phyloP scores from a whole-genome alignment of 768 basidiomycete genomes.

The Coprinellus micaceus region DNA sequence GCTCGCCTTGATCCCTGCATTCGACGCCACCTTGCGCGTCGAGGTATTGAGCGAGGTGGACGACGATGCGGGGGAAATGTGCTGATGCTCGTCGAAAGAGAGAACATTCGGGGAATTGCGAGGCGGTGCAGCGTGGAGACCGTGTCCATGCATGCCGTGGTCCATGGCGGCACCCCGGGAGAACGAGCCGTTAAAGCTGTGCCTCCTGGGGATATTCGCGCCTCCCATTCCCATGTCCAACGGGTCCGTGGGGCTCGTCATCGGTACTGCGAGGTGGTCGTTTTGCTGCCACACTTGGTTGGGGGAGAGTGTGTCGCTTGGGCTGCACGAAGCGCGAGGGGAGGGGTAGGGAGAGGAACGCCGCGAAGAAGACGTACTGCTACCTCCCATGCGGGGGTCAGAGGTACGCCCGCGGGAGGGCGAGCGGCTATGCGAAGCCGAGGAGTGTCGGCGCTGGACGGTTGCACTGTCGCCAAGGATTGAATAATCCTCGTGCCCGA shows the following conservation, averaged over 20 bases:
- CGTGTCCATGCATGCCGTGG: background rate
- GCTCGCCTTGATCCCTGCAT: constrained; percentile 16
- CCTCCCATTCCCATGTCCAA: background rate
- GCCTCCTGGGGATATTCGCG: background rate
- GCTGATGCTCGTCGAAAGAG: background rate
- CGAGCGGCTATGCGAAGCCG: too few species aligned
- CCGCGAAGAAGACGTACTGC: constrained; percentile 4
- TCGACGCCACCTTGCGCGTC: constrained; percentile 15
- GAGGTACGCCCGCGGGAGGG: background rate
- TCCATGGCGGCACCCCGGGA: too few species aligned
- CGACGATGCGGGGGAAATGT: background rate
- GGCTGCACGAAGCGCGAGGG: background rate
- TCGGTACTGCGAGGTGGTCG: constrained; percentile 4
- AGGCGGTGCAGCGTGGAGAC: background rate
- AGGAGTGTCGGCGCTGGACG: constrained; percentile 23
- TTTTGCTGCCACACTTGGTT: background rate
- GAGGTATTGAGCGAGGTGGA: background rate
- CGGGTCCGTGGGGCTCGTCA: background rate
- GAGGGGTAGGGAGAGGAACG: constrained; percentile 8
- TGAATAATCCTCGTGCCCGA: background rate
- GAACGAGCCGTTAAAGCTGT: constrained; percentile 4
- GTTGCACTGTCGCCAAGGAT: background rate
- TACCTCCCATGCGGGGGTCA: background rate
- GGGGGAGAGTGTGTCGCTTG: constrained; percentile 4
- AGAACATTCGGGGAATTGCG: background rate